Base-by-base conservation (phyloP, 148 eudicot genomes). In the Bassia scoparia region DNA sequence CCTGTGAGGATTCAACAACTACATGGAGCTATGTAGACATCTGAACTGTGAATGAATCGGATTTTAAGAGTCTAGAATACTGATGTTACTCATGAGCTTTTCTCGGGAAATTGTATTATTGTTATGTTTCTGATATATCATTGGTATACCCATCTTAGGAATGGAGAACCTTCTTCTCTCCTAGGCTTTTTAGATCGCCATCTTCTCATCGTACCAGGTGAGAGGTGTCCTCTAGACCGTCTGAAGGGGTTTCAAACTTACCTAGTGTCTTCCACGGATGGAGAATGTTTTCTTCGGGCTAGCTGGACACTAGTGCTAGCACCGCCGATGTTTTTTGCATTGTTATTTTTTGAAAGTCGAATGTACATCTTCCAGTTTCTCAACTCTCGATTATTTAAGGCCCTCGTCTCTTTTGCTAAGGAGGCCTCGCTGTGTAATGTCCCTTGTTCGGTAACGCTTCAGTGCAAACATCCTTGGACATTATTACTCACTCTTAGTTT, bases 161-260 rank as follows among this genome's bases (percentile, higher is more conserved):
- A 95, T 84, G 10, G 98, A 95, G 79, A 95, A 95, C 80, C 98
- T 86, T 80, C 98, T 88, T 53, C 81, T 53, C 81, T 87, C 68
- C 92, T 87, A 27, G 98, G 98, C 88, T 95, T 95, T 85, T 88
- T 21, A 88, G 46, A 76, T 91, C 98, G 41, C 81, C 83, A 12
- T 68, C 82, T 14, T 71, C 93, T 88, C 82, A 20, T 71, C 93
- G n/a, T 29, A 86, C 97, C 37, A 95, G 79, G 56, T 84, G 67
- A 21, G 81, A 84, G 23, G 97, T 95, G 54, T 95, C 98, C 85
- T 91, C n/a, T 95, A 5, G 98, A 95, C 60, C 90, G 87, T 78
- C 82, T 95, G 62, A 95, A 95, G 12, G 98, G 98, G 61, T 95
- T 95, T 76, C n/a, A n/a, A 95, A 71, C 81, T 87, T 95, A 2